phyloP scores from a whole-genome alignment of 352 stramenopile genomes.

The Phytophthora macrochlamydospora region DNA sequence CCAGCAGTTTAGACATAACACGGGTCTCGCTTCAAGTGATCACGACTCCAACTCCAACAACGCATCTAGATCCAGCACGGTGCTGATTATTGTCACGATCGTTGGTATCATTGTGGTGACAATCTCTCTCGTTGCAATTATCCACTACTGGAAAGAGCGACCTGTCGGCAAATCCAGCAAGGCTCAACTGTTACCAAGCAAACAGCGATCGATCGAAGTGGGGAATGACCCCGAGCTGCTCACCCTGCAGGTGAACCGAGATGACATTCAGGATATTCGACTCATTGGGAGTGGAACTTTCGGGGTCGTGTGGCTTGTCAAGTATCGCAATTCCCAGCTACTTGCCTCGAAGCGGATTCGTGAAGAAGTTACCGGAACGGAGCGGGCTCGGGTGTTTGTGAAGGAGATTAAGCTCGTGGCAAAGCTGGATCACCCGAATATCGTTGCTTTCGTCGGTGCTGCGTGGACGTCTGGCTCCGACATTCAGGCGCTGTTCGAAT shows the following conservation, averaged over 20 bases:
- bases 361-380: slow-evolving; percentile 2
- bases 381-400: slow-evolving; percentile 24
- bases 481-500: slow-evolving; percentile 36
- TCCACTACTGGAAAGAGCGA: slow-evolving; percentile 16
- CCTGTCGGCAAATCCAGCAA: slow-evolving; percentile 1
- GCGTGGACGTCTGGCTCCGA: slow-evolving; percentile 31
- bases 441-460: slow-evolving; percentile 34
- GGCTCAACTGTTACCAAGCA: slow-evolving; percentile 5
- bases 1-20: not conserved
- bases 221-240: slow-evolving; percentile 28
- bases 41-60: not conserved
- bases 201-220: slow-evolving; percentile 9
- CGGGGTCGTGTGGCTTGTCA: slow-evolving; percentile 28
- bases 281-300: slow-evolving; percentile 26
- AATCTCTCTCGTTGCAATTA: not conserved
- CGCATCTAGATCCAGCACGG: not conserved
- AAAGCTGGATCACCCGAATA: slow-evolving; percentile 30
- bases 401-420: slow-evolving; percentile 43
- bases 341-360: slow-evolving; percentile 31
- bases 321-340: slow-evolving; percentile 22
- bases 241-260: slow-evolving; percentile 15
- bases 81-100: slow-evolving; percentile 2
- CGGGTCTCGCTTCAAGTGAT: not conserved
- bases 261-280: slow-evolving; percentile 27
- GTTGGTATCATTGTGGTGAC: not conserved